Evolutionary conservation across 176 grass and related monocot genomes (phyloP), one percentile per base, ranked within the genome.

Genomic region (Elaeis guineensis): DNA sequence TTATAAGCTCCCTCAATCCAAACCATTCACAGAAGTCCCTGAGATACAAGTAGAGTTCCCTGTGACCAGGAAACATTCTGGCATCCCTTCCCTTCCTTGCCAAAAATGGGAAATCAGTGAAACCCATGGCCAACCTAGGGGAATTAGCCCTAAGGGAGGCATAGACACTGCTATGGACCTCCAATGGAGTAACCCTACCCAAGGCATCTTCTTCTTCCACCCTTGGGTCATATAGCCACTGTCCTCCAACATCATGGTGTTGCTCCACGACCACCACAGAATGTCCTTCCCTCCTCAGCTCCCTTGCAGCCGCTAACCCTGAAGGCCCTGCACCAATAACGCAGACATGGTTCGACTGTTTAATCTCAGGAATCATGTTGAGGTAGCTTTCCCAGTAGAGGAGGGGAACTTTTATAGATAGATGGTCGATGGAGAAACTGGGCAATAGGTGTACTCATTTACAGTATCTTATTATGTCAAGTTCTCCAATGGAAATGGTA

Each of bases 211-310:
- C 49, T 5, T 0, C 50, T 35, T 81, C 63, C 52, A 21, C 26
- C 0, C 0, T 14, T 1, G 73, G 21, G 25, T 77, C 73, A 51
- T 81, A 86, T 50, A 86, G 64, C 83, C 83, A 86, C 50, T 72
- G 63, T n/a, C 83, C 73, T 25, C 83, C 83, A 1, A 74, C 65
- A 22, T 61, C 67, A 21, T 9, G 8, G n/a, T 35, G 55, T 66
- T 81, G 68, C 68, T 86, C 82, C 51, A 85, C 12, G 11, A 85
- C 67, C 12, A 70, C 63, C 12, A 86, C 72, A 5, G 15, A 19
- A 54, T 73, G 83, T 19, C 73, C 71, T 56, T 85, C 82, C 17
- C 51, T 63, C 7, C 20, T 68, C 18, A 85, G 72, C 77, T 85
- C 77, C 23, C 72, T 74, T 11, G 82, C 77, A 0, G 82, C 26